Conservation (phyloP, 139 green algal species). For the Haematococcus sp. region DNA sequence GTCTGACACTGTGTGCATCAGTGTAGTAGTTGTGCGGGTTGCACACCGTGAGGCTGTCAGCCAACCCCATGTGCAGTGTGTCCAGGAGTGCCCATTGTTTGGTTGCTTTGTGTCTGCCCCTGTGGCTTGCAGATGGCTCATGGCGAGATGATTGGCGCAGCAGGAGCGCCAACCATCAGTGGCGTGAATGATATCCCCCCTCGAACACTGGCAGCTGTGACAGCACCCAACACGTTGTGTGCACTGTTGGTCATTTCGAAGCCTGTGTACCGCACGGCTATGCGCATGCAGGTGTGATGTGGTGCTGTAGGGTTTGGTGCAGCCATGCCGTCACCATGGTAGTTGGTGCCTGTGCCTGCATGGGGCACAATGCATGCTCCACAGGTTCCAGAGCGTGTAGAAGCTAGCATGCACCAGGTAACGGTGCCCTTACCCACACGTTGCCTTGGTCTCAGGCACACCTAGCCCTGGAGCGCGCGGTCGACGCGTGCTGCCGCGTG, state of each 20-base stretch:
- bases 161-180: no score
- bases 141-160: background rate
- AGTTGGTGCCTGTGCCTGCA: no score
- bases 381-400: no score
- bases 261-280: constrained; percentile 27
- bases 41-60: no score
- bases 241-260: constrained; percentile 25
- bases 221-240: constrained; percentile 8
- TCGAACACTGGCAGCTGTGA: constrained; percentile 11
- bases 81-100: no score
- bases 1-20: no score
- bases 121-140: background rate
- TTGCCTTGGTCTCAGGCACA: background rate
- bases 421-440: no score
- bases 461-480: background rate
- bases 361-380: no score
- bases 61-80: no score
- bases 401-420: no score
- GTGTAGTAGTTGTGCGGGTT: no score
- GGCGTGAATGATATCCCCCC: background rate
- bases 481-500: constrained; percentile 20
- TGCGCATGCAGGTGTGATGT: constrained; percentile 30
- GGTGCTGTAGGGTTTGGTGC: constrained; percentile 12
- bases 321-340: no score
- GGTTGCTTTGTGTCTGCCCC: background rate